These are phyloP conservation scores for Globisporangium spiculum DNA, from an alignment of 352 stramenopile species.

Conservation along the genomic window DNA sequence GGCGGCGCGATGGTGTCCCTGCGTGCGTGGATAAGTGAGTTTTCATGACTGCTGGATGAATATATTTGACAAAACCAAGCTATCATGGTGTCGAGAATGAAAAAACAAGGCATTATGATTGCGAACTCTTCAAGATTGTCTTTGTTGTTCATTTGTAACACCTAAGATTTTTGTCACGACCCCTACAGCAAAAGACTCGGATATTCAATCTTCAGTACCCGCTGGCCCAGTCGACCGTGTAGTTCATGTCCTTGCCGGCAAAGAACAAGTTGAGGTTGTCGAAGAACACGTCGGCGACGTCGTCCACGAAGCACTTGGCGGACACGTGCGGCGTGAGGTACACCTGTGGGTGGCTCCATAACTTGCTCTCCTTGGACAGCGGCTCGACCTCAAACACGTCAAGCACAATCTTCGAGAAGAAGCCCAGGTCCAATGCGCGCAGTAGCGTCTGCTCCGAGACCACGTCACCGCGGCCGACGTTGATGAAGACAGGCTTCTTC, in stretches of 20 bases:
- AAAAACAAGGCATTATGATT: neutral
- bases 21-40: neutral
- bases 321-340: conserved; percentile 82
- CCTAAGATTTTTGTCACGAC: neutral
- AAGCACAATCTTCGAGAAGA: conserved; percentile 61
- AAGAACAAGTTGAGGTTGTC: conserved; percentile 50
- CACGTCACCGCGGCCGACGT: conserved; percentile 85
- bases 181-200: neutral
- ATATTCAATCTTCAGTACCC: conserved; percentile 35
- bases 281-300: conserved; percentile 80
- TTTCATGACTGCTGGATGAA: neutral
- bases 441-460: conserved; percentile 68
- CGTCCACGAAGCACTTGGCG: conserved; percentile 64
- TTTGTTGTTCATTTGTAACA: neutral
- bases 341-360: conserved; percentile 71
- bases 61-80: neutral
- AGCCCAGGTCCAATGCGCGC: conserved; percentile 50
- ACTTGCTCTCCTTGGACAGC: conserved; percentile 36
- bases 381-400: conserved; percentile 62
- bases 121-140: neutral
- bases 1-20: too few relatives aligned
- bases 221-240: conserved; percentile 45
- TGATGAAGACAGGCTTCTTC: conserved; percentile 78
- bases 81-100: neutral
- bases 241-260: conserved; percentile 35